Conservation (phyloP, 805 yeast species). For the Kuraishia piskuri region DNA sequence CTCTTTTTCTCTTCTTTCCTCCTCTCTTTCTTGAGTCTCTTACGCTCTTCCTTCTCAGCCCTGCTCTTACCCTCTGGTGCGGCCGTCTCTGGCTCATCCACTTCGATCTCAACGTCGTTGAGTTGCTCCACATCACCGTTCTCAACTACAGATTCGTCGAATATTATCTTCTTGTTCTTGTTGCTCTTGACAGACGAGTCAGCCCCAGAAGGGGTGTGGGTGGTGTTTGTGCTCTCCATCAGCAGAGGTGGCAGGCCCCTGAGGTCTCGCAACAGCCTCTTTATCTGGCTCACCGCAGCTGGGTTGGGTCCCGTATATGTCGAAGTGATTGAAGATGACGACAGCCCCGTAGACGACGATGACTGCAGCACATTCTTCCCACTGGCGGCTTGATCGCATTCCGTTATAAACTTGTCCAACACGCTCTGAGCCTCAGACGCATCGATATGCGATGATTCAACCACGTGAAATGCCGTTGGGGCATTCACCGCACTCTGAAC, state of each 20-base stretch:
- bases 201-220: neutral
- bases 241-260: slow-evolving; percentile 28
- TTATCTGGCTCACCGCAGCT: slow-evolving; percentile 22
- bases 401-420: slow-evolving; percentile 16
- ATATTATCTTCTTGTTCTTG: slow-evolving; percentile 5
- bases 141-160: slow-evolving; percentile 4
- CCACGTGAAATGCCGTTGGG: slow-evolving; percentile 33
- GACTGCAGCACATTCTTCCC: neutral
- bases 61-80: slow-evolving; percentile 1
- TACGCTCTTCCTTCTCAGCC: slow-evolving; percentile 16
- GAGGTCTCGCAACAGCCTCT: slow-evolving; percentile 27
- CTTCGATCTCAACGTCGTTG: neutral
- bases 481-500: slow-evolving; percentile 33
- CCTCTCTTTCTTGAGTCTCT: slow-evolving; percentile 3
- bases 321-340: slow-evolving; percentile 4
- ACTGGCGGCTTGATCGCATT: slow-evolving; percentile 12
- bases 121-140: slow-evolving; percentile 3
- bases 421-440: slow-evolving; percentile 15
- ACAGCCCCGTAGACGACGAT: slow-evolving; percentile 5
- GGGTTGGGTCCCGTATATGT: slow-evolving; percentile 18
- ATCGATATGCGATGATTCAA: slow-evolving; percentile 9
- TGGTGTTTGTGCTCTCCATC: slow-evolving; percentile 11
- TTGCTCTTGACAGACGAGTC: slow-evolving; percentile 7
- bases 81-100: slow-evolving; percentile 2
- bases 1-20: slow-evolving; percentile 1